Percentiles rank a stretch among this genome's conserved stretches.
Evolutionary conservation across 495 filamentous ascomycete species (phyloP).

Genomic region (Tuber brumale): DNA sequence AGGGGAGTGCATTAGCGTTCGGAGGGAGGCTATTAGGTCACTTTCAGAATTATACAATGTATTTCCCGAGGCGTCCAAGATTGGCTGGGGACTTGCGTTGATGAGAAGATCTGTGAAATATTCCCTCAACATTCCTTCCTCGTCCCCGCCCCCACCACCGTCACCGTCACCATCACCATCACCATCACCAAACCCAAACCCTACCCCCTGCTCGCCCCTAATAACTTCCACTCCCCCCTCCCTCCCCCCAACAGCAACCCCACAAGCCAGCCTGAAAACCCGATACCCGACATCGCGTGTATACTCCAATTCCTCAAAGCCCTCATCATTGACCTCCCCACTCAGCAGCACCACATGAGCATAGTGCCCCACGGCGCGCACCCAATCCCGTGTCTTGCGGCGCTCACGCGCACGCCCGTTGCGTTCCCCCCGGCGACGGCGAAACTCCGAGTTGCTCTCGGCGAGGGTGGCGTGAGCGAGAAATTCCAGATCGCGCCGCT

Average conservation of each 20-base stretch:
- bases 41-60: background rate
- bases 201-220: conserved; percentile 54
- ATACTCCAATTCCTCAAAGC: background rate
- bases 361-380: background rate
- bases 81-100: background rate
- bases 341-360: background rate
- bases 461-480: background rate
- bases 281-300: background rate
- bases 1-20: background rate
- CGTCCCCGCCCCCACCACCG: conserved; percentile 43
- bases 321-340: conserved; percentile 50
- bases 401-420: background rate
- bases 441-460: background rate
- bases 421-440: background rate
- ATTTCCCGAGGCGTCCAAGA: background rate
- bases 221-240: conserved; percentile 59
- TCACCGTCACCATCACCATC: conserved; percentile 40
- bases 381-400: conserved; percentile 1
- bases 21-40: background rate
- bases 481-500: background rate
- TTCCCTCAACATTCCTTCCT: conserved; percentile 36
- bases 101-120: background rate
- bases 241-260: conserved; percentile 41
- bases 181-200: conserved; percentile 51
- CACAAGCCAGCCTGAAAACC: conserved; percentile 1